These are phyloP conservation scores for Tuber indicum DNA, from an alignment of 495 filamentous ascomycete species.

Conservation along the genomic window DNA sequence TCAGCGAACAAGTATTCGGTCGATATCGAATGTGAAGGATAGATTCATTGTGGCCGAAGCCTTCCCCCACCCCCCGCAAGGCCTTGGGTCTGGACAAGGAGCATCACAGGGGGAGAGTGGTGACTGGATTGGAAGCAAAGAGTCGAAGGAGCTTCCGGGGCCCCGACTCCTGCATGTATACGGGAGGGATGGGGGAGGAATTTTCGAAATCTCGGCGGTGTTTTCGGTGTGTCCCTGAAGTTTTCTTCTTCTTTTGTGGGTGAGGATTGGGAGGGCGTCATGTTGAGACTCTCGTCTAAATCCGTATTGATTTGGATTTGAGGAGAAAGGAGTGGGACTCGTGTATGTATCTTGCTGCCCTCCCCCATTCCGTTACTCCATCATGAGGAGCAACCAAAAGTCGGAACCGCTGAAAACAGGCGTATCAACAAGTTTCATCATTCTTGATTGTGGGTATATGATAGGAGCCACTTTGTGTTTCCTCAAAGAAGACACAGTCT, in stretches of 20 bases:
- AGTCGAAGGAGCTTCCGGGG: constrained; percentile 74
- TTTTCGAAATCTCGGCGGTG: constrained; percentile 69
- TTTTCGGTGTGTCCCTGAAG: constrained; percentile 24
- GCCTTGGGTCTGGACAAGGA: constrained; percentile 67
- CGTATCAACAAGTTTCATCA: neutral
- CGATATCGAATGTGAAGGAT: constrained; percentile 62
- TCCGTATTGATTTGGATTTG: neutral
- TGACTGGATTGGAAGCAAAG: constrained; percentile 68
- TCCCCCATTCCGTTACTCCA: neutral
- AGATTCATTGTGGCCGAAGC: constrained; percentile 60
- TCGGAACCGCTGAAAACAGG: neutral
- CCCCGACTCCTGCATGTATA: constrained; percentile 53
- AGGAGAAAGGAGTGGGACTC: neutral
- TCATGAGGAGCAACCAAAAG: neutral
- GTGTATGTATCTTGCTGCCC: constrained; percentile 4
- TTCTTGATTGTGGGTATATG: neutral
- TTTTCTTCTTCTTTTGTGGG: neutral
- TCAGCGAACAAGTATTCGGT: constrained; percentile 60
- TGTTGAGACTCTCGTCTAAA: constrained; percentile 39
- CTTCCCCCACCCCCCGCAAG: constrained; percentile 59
- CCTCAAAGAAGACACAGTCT: neutral
- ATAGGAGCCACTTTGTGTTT: neutral
- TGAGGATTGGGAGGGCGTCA: constrained; percentile 43
- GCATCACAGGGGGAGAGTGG: constrained; percentile 50
- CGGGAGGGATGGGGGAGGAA: constrained; percentile 56